Evolutionary conservation across 805 yeast species (phyloP).

Genomic region (Hanseniaspora hatyaiensis): DNA sequence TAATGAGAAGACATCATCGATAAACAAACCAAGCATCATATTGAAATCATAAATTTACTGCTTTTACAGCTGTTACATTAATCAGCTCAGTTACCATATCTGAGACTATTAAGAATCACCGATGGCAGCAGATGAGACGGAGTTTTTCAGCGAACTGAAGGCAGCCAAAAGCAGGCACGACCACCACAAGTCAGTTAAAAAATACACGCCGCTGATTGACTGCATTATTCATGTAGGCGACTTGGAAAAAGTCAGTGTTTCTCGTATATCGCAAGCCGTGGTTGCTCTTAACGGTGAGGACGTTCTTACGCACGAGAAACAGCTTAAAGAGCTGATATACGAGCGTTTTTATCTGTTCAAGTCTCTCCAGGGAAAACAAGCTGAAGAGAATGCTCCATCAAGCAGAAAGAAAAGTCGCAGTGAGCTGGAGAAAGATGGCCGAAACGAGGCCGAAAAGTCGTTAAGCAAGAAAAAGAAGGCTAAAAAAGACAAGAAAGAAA

Average conservation of each 20-base stretch:
- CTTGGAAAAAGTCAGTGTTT: slow-evolving; percentile 6
- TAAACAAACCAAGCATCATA: too few species aligned
- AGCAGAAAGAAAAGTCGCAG: background rate
- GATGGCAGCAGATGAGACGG: background rate
- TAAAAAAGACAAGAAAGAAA: background rate
- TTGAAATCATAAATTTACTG: too few species aligned
- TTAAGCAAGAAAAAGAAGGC: too few species aligned
- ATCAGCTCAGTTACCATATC: too few species aligned
- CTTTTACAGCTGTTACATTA: too few species aligned
- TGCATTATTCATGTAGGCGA: slow-evolving; percentile 11
- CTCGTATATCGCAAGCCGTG: background rate
- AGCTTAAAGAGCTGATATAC: slow-evolving; percentile 6
- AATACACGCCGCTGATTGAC: slow-evolving; percentile 6
- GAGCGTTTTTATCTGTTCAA: slow-evolving; percentile 10
- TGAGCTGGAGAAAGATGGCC: too few species aligned
- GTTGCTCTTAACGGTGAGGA: slow-evolving; percentile 1
- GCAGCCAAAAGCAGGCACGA: background rate
- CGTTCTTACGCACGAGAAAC: background rate
- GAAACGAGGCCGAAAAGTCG: too few species aligned
- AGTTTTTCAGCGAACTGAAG: background rate
- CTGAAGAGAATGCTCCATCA: background rate
- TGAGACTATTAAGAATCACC: background rate
- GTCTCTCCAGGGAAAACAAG: background rate
- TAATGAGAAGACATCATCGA: background rate
- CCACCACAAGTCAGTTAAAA: background rate